A percentile compares a stretch with the other conserved stretches of the same genome.
These are phyloP conservation scores for Gaeumannomyces sp. DNA, from an alignment of 2,329 filamentous ascomycete species.

Conservation along the genomic window DNA sequence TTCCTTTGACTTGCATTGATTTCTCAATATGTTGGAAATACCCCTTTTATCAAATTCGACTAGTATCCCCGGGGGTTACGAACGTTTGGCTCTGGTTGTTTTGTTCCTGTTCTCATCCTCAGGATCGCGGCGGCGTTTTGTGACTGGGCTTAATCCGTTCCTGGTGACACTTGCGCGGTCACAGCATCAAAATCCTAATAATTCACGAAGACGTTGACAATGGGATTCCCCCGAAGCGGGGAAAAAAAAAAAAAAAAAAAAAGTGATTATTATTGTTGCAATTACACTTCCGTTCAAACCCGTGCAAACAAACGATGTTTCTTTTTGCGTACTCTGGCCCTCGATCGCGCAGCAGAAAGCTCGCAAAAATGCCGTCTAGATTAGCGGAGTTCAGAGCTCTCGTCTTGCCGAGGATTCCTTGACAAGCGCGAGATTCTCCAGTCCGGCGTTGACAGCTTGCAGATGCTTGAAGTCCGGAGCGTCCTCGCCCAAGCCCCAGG, in stretches of 20 bases:
- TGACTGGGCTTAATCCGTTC: background rate
- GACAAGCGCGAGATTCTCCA: conserved; percentile 13
- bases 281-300: no score
- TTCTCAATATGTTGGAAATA: conserved; percentile 5
- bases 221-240: background rate
- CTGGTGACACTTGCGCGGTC: background rate
- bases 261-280: no score
- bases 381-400: conserved; percentile 3
- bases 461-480: conserved; percentile 37
- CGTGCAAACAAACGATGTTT: no score
- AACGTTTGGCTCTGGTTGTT: background rate
- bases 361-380: background rate
- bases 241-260: background rate
- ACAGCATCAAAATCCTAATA: background rate
- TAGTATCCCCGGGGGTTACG: background rate
- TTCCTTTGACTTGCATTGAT: background rate
- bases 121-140: background rate
- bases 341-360: no score
- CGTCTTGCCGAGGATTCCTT: background rate
- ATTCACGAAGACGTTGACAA: background rate
- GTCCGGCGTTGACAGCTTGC: conserved; percentile 23
- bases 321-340: no score
- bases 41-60: background rate
- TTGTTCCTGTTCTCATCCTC: background rate
- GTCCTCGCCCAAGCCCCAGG: conserved; percentile 70